Base-by-base conservation (phyloP, 1,284 basidiomycete genomes). In the Sporisorium iseilematis-ciliati region DNA sequence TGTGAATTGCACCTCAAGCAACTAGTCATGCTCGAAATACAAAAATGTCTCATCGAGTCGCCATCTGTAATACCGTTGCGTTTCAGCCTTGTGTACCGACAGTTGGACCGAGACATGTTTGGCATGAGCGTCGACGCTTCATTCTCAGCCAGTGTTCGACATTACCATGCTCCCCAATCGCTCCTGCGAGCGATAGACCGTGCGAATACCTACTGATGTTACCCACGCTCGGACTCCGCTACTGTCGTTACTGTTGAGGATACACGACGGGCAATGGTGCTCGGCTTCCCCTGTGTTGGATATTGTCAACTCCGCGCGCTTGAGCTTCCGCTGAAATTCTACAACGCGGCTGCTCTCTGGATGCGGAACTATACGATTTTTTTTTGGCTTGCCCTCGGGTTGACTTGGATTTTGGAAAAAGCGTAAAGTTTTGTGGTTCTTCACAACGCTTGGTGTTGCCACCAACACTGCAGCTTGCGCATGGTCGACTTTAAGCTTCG, bases 11-110 rank as follows among this genome's bases (percentile, higher is more conserved):
- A 48, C 4, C 11, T n/a, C 18, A 46, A 25, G 45, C 35, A 14
- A 38, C 16, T 38, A 38, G 35, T 38, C 35, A 38, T 38, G 14
- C 35, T 38, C 14, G 14, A 38, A 38, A 38, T 38, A 2, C 11
- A 16, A 16, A 10, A 33, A 38, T 42, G 52, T 54, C 20, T 54
- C 52, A 54, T 26, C 52, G 52, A 42, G 38, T 54, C 52, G 52
- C 40, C 52, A 54, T 31, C 40, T 42, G 52, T 54, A 53, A 11
- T 46, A 48, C 11, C 4, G 14, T 1, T 18, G 26, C 45, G 46
- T 48, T 29, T 48, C 46, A 50, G 49, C 35, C n/a, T 35, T 11
- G 49, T 50, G 49, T 50, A 50, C 29, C 49, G 31, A 50, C 31
- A 16, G 46, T 18, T 29, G 46, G 46, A 48, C 18, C 26, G 25